A percentile compares a stretch with the other conserved stretches of the same genome.
Evolutionary conservation across 2,329 filamentous ascomycete genomes (phyloP).

Genomic region (Stachybotrys elegans): DNA sequence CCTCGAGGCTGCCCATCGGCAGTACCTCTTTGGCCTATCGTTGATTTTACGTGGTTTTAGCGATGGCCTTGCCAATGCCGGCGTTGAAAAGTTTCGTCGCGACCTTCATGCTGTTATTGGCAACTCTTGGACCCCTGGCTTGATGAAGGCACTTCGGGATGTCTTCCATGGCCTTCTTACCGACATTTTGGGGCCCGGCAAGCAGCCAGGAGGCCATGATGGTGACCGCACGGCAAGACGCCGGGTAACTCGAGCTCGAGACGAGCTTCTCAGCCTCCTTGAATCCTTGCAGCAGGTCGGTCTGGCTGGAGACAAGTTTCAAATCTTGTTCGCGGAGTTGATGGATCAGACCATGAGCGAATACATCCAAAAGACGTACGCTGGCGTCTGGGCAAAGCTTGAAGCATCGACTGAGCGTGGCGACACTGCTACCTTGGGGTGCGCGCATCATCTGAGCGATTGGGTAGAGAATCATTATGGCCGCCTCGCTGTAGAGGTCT

Average conservation of each 20-base stretch:
- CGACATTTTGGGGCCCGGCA: conserved; percentile 36
- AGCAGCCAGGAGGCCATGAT: conserved; percentile 9
- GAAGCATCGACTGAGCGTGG: conserved; percentile 10
- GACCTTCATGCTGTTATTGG: conserved; percentile 62
- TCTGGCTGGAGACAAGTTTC: conserved; percentile 62
- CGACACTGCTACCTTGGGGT: conserved; percentile 39
- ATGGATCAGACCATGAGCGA: conserved; percentile 62
- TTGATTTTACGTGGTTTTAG: conserved; percentile 45
- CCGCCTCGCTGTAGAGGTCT: conserved; percentile 58
- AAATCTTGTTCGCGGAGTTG: conserved; percentile 66
- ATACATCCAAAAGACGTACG: conserved; percentile 57
- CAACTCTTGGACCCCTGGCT: conserved; percentile 52
- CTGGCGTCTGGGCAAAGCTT: conserved; percentile 51
- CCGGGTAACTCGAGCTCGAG: conserved; percentile 33
- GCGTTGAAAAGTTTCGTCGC: conserved; percentile 47
- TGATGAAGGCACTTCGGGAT: conserved; percentile 48
- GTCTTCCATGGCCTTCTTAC: conserved; percentile 51
- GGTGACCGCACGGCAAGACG: conserved; percentile 16
- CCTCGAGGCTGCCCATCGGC: conserved; percentile 53
- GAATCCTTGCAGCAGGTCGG: conserved; percentile 59
- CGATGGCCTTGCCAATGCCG: conserved; percentile 28
- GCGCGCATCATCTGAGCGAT: conserved; percentile 53
- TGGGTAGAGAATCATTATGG: conserved; percentile 68
- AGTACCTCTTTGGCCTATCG: conserved; percentile 51
- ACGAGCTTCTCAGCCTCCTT: conserved; percentile 51